Base-by-base conservation (phyloP, 2,329 filamentous ascomycete genomes). In the Sphaerostilbella broomeana region DNA sequence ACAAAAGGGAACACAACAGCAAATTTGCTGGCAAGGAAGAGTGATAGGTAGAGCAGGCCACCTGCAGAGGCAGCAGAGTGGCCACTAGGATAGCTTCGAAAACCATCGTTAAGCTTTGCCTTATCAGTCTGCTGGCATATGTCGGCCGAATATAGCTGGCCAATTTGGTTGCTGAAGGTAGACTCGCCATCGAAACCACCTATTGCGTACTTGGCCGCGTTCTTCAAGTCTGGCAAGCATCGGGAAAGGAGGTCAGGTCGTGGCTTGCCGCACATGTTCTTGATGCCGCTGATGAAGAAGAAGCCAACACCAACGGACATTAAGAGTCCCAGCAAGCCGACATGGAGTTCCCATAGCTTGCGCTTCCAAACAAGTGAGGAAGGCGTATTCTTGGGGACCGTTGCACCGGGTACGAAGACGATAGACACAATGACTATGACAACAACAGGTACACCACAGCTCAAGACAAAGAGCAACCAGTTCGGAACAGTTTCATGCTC, bases 341-440 rank as follows among this genome's bases (percentile, higher is more conserved):
- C 79, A 57, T 95, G 87, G 59, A 86, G 79, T 60, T 95, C 89
- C 88, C 90, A 95, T 2, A 95, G 60, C 64, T 92, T 95, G 48
- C 86, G 75, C 56, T 76, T 77, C 80, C 86, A 88, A 30, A 89
- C 69, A 38, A 86, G 63, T 4, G 72, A 61, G 47, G 72, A 72
- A 2, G 84, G 78, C 0, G 81, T 80, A 15, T 73, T 70, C 28
- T 68, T 69, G 12, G 76, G 73, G 1, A 82, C 79, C 2, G 79
- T 81, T 5, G 76, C 72, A 4, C 84, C 86, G 1, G 87, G 87
- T 1, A 92, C 78, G 49, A 90, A 69, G 44, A 79, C 47, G 21
- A 94, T 61, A 27, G 77, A 77, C 42, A 90, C 72, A 37, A 87
- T 25, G 36, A 83, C 60, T 51, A 94, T 81, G 47, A 88, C 67